A percentile compares a stretch with the other conserved stretches of the same genome.
phyloP scores from a whole-genome alignment of 257 asterid species.

The Lycium barbarum region DNA sequence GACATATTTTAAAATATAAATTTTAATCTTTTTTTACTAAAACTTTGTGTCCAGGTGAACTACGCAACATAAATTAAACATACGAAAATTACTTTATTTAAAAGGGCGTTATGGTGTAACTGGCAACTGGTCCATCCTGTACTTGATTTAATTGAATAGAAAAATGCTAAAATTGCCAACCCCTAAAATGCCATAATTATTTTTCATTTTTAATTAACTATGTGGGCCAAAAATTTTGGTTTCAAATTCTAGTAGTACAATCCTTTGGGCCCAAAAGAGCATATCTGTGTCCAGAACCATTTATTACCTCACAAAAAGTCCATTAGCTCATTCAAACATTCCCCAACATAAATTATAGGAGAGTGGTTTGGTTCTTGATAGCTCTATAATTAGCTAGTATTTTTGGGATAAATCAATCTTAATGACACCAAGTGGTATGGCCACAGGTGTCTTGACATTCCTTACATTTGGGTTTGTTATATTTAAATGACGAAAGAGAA shows the following conservation, averaged over 20 bases:
- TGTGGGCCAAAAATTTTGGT: constrained; percentile 13
- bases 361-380: not conserved
- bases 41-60: too few species aligned
- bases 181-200: not conserved
- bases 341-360: not conserved
- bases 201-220: not conserved
- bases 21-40: too few species aligned
- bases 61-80: not conserved
- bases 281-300: not conserved
- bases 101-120: not conserved
- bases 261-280: constrained; percentile 7
- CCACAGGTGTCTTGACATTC: not conserved
- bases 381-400: not conserved
- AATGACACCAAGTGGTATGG: not conserved
- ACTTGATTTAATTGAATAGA: not conserved
- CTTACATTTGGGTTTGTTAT: not conserved
- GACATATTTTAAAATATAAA: not conserved
- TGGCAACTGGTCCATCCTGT: not conserved
- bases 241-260: not conserved
- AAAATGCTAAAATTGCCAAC: not conserved
- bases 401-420: constrained; percentile 8
- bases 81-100: not conserved
- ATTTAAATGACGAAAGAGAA: not conserved
- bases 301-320: constrained; percentile 16
- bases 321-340: constrained; percentile 25